phyloP scores from a whole-genome alignment of 306 rosid species.

The Acacia crassicarpa region DNA sequence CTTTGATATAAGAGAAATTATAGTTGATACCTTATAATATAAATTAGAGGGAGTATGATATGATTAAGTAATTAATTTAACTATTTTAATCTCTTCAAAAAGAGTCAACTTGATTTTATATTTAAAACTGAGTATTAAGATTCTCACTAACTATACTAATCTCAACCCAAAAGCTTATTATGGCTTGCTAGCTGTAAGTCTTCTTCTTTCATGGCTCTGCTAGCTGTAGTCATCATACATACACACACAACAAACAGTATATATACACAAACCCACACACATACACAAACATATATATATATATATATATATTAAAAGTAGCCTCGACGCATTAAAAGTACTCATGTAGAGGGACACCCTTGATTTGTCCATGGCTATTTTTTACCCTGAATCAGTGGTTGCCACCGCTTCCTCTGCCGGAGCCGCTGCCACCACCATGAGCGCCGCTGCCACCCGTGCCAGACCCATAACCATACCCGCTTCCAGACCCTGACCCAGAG shows the following conservation, averaged over 20 bases:
- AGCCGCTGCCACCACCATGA: neutral
- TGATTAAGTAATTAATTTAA: too few species aligned
- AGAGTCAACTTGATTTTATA: too few species aligned
- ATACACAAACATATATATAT: neutral
- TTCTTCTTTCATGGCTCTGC: neutral
- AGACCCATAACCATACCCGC: slow-evolving; percentile 52
- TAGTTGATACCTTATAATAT: too few species aligned
- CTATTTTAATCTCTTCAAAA: too few species aligned
- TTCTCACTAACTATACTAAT: neutral
- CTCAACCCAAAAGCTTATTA: neutral
- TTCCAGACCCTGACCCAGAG: slow-evolving; percentile 44
- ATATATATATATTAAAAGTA: neutral
- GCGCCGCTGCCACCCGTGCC: neutral
- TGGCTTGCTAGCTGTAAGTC: neutral
- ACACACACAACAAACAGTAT: neutral
- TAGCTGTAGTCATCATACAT: neutral
- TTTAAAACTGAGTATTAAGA: neutral
- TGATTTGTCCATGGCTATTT: slow-evolving; percentile 38
- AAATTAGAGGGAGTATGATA: too few species aligned
- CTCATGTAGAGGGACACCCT: neutral
- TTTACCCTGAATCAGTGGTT: slow-evolving; percentile 27
- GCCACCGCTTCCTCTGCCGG: neutral
- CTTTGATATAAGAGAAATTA: too few species aligned
- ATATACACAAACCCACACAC: neutral
- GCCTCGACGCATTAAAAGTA: neutral